Evolutionary conservation across 768 basidiomycete genomes (phyloP).

Genomic region (Lactarius pseudohatsudake): DNA sequence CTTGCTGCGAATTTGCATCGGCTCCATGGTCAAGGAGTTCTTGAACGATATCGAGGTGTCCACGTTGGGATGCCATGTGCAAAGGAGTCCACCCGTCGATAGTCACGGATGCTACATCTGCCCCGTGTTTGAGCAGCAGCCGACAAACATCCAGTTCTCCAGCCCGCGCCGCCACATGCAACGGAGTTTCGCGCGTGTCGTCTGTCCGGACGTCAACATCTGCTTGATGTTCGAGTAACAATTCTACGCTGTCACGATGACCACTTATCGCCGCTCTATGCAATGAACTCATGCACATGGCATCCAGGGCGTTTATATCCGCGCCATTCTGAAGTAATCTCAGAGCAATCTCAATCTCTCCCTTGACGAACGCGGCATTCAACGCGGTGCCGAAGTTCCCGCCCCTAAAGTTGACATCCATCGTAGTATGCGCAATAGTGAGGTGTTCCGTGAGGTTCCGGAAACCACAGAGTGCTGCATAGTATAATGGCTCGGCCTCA

Average conservation of each 20-base stretch:
- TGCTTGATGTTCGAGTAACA: neutral
- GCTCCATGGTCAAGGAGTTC: neutral
- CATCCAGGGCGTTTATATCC: neutral
- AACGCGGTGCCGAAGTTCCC: neutral
- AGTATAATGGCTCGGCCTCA: neutral
- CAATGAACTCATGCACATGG: neutral
- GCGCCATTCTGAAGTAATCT: constrained; percentile 6
- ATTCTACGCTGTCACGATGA: neutral
- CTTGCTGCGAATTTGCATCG: neutral
- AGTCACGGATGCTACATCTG: neutral
- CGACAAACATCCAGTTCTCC: neutral
- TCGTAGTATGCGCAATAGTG: neutral
- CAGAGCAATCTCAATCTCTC: neutral
- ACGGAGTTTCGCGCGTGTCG: neutral
- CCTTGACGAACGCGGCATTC: neutral
- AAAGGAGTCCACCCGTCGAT: neutral
- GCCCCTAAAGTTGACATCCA: constrained; percentile 2
- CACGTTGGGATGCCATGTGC: neutral
- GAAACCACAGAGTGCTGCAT: constrained; percentile 7
- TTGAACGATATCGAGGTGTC: neutral
- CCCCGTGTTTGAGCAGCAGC: neutral
- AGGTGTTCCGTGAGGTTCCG: neutral
- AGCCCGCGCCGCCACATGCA: neutral
- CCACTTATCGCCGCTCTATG: neutral
- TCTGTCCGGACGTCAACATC: neutral